Conservation (phyloP, 2,329 filamentous ascomycete species). For the Colletotrichum kahawae region DNA sequence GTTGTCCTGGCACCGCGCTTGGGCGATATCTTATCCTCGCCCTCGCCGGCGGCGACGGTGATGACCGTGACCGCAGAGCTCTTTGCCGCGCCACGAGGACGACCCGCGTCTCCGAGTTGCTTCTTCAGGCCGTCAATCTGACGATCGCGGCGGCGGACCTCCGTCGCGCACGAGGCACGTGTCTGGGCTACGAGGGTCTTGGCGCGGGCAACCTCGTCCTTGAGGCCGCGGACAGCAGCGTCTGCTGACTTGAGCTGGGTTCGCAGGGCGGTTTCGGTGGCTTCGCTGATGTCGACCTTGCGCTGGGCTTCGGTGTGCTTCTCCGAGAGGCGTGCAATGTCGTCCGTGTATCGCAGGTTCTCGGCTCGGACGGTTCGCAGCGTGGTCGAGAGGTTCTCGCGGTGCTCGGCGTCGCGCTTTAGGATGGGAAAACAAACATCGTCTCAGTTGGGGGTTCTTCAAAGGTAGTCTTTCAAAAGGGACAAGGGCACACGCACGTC, state of each 20-base stretch:
- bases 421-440: not conserved
- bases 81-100: slow-evolving; percentile 62
- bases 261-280: slow-evolving; percentile 73
- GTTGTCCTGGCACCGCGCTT: slow-evolving; percentile 24
- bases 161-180: slow-evolving; percentile 84
- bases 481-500: slow-evolving; percentile 66
- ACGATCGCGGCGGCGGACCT: slow-evolving; percentile 87
- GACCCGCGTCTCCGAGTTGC: slow-evolving; percentile 75
- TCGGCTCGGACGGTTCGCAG: slow-evolving; percentile 79
- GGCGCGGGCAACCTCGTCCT: slow-evolving; percentile 81
- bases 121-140: slow-evolving; percentile 90
- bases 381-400: slow-evolving; percentile 80
- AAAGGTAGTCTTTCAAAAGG: not conserved
- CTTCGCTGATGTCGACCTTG: slow-evolving; percentile 63
- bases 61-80: slow-evolving; percentile 62
- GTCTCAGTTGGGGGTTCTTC: slow-evolving; percentile 1
- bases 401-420: slow-evolving; percentile 87
- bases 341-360: slow-evolving; percentile 73
- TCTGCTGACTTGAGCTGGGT: slow-evolving; percentile 77
- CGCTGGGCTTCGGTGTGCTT: slow-evolving; percentile 60
- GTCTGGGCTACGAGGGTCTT: slow-evolving; percentile 84
- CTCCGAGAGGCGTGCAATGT: slow-evolving; percentile 65
- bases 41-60: slow-evolving; percentile 58
- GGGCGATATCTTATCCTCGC: slow-evolving; percentile 50
- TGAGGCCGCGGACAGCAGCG: slow-evolving; percentile 73